Percentiles rank a stretch among this genome's conserved stretches.
Conservation (phyloP, 495 filamentous ascomycete genomes). For the Daldinia grandis region DNA sequence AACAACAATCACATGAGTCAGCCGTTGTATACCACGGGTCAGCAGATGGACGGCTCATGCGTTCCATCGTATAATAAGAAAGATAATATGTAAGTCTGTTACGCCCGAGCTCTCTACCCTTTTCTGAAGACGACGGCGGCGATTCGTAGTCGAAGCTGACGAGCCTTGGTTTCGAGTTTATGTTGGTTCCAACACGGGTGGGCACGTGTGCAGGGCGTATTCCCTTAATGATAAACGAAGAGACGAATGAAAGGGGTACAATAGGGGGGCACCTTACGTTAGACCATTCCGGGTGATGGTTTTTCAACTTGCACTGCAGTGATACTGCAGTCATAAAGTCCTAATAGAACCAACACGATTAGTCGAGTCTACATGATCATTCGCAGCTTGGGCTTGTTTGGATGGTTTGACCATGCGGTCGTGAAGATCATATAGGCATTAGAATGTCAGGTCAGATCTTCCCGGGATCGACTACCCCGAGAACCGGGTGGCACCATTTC, state of each 20-base stretch:
- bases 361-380: conserved; percentile 15
- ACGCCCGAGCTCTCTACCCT: conserved; percentile 8
- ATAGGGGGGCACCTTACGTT: conserved; percentile 56
- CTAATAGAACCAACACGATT: conserved; percentile 46
- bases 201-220: conserved; percentile 15
- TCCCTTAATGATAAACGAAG: conserved; percentile 11
- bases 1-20: conserved; percentile 23
- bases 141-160: conserved; percentile 16
- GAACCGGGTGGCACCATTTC: conserved; percentile 7
- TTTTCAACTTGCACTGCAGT: conserved; percentile 62
- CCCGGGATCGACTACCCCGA: conserved; percentile 5
- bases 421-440: conserved; percentile 10
- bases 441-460: neutral
- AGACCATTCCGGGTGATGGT: conserved; percentile 71
- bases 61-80: neutral
- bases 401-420: conserved; percentile 8
- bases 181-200: neutral
- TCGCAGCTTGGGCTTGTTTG: neutral
- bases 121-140: neutral
- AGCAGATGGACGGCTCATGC: conserved; percentile 7
- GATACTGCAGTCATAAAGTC: conserved; percentile 69
- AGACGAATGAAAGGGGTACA: conserved; percentile 8
- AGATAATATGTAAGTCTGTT: neutral
- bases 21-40: conserved; percentile 20
- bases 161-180: neutral